phyloP scores from a whole-genome alignment of 495 filamentous ascomycete genomes.

The Podospora comata region DNA sequence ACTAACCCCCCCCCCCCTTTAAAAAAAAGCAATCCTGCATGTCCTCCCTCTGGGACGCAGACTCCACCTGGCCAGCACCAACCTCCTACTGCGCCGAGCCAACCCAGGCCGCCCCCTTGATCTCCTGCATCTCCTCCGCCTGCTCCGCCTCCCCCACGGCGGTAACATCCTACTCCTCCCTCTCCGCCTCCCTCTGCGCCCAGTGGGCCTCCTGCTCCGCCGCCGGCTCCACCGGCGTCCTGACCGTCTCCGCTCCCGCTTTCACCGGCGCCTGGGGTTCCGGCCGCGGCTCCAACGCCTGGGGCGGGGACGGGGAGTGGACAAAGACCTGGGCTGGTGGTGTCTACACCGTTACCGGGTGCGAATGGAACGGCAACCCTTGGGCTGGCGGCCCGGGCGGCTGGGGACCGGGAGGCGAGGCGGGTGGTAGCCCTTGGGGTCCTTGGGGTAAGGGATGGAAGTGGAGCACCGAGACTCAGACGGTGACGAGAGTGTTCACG shows the following conservation, averaged over 20 bases:
- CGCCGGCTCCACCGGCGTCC: slow-evolving; percentile 41
- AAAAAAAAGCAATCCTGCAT: slow-evolving; percentile 36
- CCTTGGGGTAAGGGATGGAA: slow-evolving; percentile 46
- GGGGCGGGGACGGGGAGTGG: slow-evolving; percentile 17
- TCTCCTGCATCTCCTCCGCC: slow-evolving; percentile 36
- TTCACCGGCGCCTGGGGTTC: slow-evolving; percentile 41
- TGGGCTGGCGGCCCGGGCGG: slow-evolving; percentile 48
- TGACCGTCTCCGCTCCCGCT: slow-evolving; percentile 40
- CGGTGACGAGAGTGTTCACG: slow-evolving; percentile 36
- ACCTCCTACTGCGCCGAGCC: slow-evolving; percentile 41
- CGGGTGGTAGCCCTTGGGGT: slow-evolving; percentile 41
- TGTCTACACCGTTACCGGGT: slow-evolving; percentile 47
- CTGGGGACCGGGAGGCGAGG: slow-evolving; percentile 34
- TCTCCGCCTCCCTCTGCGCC: slow-evolving; percentile 43
- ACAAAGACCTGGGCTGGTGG: slow-evolving; percentile 44
- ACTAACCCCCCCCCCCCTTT: neutral
- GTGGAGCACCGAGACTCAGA: slow-evolving; percentile 30
- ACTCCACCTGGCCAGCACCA: slow-evolving; percentile 42
- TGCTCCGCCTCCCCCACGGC: slow-evolving; percentile 43
- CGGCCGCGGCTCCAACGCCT: slow-evolving; percentile 26
- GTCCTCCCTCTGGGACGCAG: slow-evolving; percentile 38
- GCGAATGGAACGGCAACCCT: slow-evolving; percentile 44
- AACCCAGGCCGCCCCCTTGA: slow-evolving; percentile 33
- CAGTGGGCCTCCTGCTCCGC: slow-evolving; percentile 38
- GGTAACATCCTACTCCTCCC: slow-evolving; percentile 37